Evolutionary conservation across 768 basidiomycete species (phyloP).

Genomic region (Gymnopilus dilepis): DNA sequence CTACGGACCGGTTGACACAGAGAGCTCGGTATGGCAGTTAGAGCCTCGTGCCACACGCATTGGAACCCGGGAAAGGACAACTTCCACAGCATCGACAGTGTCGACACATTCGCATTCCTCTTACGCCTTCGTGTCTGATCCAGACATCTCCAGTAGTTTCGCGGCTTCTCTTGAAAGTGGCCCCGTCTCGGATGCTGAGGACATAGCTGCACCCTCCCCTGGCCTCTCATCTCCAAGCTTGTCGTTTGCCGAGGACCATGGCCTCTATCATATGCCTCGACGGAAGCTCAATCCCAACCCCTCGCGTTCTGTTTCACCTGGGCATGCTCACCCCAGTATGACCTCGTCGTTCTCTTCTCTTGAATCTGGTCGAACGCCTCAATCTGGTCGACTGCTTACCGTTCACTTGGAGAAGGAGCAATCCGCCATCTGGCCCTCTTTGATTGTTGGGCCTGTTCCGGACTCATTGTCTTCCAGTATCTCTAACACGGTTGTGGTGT

Average conservation of each 20-base stretch:
- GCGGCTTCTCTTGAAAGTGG: conserved; percentile 81
- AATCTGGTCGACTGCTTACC: conserved; percentile 72
- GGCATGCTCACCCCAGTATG: conserved; percentile 56
- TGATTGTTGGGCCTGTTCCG: conserved; percentile 78
- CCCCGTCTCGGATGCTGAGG: conserved; percentile 75
- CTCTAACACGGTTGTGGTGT: conserved; percentile 55
- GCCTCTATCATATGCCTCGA: conserved; percentile 34
- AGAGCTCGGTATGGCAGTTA: conserved; percentile 78
- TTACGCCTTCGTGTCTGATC: conserved; percentile 83
- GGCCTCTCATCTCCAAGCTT: conserved; percentile 66
- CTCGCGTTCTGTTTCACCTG: conserved; percentile 65
- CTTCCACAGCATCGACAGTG: conserved; percentile 75
- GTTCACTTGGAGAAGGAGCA: conserved; percentile 82
- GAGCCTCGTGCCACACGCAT: conserved; percentile 65
- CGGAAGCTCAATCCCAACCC: conserved; percentile 32
- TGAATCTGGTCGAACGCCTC: conserved; percentile 66
- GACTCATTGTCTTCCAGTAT: conserved; percentile 59
- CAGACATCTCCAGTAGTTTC: conserved; percentile 84
- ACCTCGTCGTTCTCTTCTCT: conserved; percentile 81
- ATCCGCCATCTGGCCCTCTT: conserved; percentile 82
- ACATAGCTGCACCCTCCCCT: conserved; percentile 56
- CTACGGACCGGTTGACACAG: conserved; percentile 70
- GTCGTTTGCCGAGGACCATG: conserved; percentile 59
- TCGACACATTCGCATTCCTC: conserved; percentile 85
- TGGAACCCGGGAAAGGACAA: conserved; percentile 72